A percentile compares a stretch with the other conserved stretches of the same genome.
Evolutionary conservation across 805 yeast genomes (phyloP).

Genomic region (Lachancea sp.): DNA sequence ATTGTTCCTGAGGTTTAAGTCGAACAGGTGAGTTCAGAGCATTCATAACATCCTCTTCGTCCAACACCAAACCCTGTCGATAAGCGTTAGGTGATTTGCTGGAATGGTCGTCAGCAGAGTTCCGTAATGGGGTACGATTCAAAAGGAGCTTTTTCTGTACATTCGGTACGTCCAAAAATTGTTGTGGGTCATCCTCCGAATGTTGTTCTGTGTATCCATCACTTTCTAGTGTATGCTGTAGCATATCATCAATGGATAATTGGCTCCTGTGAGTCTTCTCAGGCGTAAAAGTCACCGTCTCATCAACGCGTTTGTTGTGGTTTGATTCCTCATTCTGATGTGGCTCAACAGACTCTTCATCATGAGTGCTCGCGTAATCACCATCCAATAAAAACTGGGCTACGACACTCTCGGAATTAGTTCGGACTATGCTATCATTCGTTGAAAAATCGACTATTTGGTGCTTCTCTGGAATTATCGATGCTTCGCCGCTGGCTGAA

Average conservation of each 20-base stretch:
- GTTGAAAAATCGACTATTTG: background rate
- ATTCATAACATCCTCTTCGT: constrained; percentile 8
- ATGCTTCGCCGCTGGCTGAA: constrained; percentile 2
- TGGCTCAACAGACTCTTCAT: constrained; percentile 4
- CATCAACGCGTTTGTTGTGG: background rate
- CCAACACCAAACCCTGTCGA: constrained; percentile 16
- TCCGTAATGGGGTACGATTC: constrained; percentile 24
- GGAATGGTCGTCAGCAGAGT: constrained; percentile 12
- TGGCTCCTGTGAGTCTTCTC: constrained; percentile 7
- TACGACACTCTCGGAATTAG: constrained; percentile 20
- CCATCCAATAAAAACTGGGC: constrained; percentile 22
- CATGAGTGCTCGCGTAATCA: constrained; percentile 9
- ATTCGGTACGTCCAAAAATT: background rate
- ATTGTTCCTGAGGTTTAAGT: background rate
- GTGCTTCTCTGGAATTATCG: background rate
- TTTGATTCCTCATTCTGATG: background rate
- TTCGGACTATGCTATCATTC: constrained; percentile 3
- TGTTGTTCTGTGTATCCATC: constrained; percentile 9
- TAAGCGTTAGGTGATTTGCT: constrained; percentile 18
- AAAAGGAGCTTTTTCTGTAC: constrained; percentile 8
- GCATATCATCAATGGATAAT: constrained; percentile 19
- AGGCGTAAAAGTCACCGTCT: background rate
- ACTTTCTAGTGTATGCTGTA: constrained; percentile 21
- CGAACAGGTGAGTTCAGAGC: constrained; percentile 8
- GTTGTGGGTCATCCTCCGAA: background rate